Evolutionary conservation across 352 stramenopile genomes (phyloP).

Genomic region (Chrysophaeum taylorii): DNA sequence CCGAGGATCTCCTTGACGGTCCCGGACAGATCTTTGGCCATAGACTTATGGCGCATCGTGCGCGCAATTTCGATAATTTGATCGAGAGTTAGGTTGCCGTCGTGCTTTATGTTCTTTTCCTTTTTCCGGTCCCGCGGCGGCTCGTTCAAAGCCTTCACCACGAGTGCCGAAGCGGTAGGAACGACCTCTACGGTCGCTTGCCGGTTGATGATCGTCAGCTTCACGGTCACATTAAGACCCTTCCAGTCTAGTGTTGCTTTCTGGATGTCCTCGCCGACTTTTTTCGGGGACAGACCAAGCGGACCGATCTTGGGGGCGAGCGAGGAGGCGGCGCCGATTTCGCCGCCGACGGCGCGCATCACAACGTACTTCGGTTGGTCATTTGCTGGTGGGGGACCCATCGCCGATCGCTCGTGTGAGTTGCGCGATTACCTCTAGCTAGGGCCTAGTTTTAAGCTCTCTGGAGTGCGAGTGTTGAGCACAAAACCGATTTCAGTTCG

Average conservation of each 20-base stretch:
- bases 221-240: conserved; percentile 96
- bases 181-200: conserved; percentile 90
- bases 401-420: too few relatives aligned
- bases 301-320: conserved; percentile 99
- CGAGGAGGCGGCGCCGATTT: conserved; percentile 93
- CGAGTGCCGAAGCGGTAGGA: conserved; percentile 89
- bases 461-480: too few relatives aligned
- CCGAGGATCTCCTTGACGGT: conserved; percentile 99
- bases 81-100: conserved; percentile 98
- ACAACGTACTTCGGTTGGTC: conserved; percentile 62
- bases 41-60: conserved; percentile 92
- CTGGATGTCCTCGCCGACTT: conserved; percentile 99
- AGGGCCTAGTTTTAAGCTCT: too few relatives aligned
- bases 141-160: conserved; percentile 99
- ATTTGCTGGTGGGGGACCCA: conserved; percentile 57
- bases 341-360: conserved; percentile 95
- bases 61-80: conserved; percentile 95
- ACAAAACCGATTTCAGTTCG: too few relatives aligned
- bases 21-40: conserved; percentile 84
- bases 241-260: conserved; percentile 99
- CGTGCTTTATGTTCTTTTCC: conserved; percentile 97
- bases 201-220: conserved; percentile 99
- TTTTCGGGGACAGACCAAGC: conserved; percentile 99
- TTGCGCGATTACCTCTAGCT: too few relatives aligned
- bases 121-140: conserved; percentile 97